A percentile compares a stretch with the other conserved stretches of the same genome.
These are phyloP conservation scores for Umbelopsis sp. DNA, from an alignment of 192 early-diverging fungal species.

Conservation along the genomic window DNA sequence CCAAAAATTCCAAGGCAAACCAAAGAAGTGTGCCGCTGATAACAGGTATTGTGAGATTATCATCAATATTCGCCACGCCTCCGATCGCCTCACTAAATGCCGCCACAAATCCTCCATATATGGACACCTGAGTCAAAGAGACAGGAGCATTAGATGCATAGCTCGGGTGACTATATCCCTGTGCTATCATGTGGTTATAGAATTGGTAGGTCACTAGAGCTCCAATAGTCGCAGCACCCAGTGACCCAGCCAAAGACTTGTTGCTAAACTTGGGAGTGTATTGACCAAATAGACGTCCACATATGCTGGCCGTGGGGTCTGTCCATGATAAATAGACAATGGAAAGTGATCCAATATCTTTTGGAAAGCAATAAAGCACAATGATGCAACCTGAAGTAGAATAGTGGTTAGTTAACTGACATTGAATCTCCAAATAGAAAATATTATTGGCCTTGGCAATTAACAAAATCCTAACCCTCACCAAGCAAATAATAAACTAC, in stretches of 20 bases:
- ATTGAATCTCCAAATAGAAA: neutral
- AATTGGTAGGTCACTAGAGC: constrained; percentile 34
- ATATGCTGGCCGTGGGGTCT: constrained; percentile 48
- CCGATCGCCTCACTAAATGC: constrained; percentile 43
- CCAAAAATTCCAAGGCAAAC: constrained; percentile 28
- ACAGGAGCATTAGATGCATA: constrained; percentile 12
- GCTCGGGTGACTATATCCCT: constrained; percentile 23
- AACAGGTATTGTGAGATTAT: constrained; percentile 50
- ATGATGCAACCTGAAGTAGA: constrained; percentile 30
- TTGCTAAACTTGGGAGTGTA: constrained; percentile 40
- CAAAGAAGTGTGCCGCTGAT: constrained; percentile 41
- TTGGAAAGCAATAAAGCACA: constrained; percentile 32
- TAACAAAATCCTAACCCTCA: constrained; percentile 4
- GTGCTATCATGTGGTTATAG: constrained; percentile 29
- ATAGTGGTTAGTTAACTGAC: neutral
- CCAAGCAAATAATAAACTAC: constrained; percentile 45
- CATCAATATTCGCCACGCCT: constrained; percentile 42
- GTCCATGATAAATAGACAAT: constrained; percentile 50
- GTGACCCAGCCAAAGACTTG: constrained; percentile 46
- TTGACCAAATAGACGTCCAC: constrained; percentile 42
- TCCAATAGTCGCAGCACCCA: constrained; percentile 41
- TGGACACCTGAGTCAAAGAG: constrained; percentile 18
- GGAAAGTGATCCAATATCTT: constrained; percentile 44
- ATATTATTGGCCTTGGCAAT: neutral
- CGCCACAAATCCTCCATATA: constrained; percentile 44